Evolutionary conservation across 306 rosid species (phyloP), one percentile per base, ranked within the genome.

Genomic region (Medicago arabica): DNA sequence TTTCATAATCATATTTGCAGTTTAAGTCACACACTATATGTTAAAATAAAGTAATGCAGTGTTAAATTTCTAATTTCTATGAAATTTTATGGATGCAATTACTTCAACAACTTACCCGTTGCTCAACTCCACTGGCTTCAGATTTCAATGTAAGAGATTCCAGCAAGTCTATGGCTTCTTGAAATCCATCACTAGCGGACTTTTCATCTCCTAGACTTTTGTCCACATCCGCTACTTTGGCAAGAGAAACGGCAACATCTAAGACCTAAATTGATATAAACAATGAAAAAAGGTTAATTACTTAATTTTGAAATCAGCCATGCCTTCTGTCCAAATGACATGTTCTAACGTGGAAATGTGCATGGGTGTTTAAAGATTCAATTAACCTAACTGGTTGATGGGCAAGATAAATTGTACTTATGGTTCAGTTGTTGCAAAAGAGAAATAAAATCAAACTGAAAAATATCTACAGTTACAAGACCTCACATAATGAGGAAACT

Each of bases 171-270:
- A 94, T 89, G 82, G 95, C 98, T 87, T 91, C 98, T 78, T 87
- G 86, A 73, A 94, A 94, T 59, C 91, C 94, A 75, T 84, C 80
- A 18, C 80, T 82, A 3, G 97, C 98, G 25, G 82, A 63, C 64
- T 84, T 93, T 83, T 92, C 96, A n/a, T 92, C 86, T 62, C 92
- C 96, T 25, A 94, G 54, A 83, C 81, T 88, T 87, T 92, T 86
- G 87, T 94, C 98, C 68, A 85, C 97, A 76, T 94, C 97, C 0
- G 98, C 96, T 23, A 92, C 96, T 87, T 94, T 92, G 57, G 98
- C 96, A 12, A 94, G 97, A 57, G 97, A 94, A 74, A 92, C 91
- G 23, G 96, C 91, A 71, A 92, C 86, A 82, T 94, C 96, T 75
- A 94, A 81, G 53, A 87, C 83, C 98, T 94, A 88, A 75, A 79